A percentile compares a stretch with the other conserved stretches of the same genome.
Evolutionary conservation across 1,284 basidiomycete genomes (phyloP).

Genomic region (Malassezia equina): DNA sequence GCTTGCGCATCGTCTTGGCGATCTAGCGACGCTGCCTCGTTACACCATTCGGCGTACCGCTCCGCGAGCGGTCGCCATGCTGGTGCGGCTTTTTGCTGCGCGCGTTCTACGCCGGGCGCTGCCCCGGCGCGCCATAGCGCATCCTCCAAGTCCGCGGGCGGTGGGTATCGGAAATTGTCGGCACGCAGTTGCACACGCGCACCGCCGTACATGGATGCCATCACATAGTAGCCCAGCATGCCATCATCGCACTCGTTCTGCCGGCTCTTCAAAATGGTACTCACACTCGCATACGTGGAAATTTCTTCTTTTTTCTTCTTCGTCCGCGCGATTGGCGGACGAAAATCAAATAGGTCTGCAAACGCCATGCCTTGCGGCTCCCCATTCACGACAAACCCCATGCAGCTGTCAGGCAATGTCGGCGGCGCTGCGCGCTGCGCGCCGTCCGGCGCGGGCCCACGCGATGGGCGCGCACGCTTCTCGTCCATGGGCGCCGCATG

Average conservation of each 20-base stretch:
- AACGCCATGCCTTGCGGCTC: conserved; percentile 75
- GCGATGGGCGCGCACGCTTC: conserved; percentile 8
- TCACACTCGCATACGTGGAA: conserved; percentile 19
- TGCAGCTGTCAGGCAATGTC: conserved; percentile 61
- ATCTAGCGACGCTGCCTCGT: neutral
- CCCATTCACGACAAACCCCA: conserved; percentile 89
- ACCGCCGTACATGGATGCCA: conserved; percentile 83
- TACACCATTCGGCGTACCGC: neutral
- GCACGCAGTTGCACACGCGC: conserved; percentile 76
- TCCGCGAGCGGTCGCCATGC: conserved; percentile 8
- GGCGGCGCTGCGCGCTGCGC: conserved; percentile 58
- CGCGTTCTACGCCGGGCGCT: neutral
- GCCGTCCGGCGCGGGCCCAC: neutral
- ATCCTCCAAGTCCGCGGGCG: conserved; percentile 47
- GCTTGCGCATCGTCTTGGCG: neutral
- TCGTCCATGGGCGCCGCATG: neutral
- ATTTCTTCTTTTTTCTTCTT: conserved; percentile 20
- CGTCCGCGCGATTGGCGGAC: conserved; percentile 53
- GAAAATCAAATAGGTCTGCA: conserved; percentile 76
- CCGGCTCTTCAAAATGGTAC: conserved; percentile 29
- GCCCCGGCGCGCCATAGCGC: conserved; percentile 15
- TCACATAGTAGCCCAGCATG: conserved; percentile 85
- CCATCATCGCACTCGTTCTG: conserved; percentile 86
- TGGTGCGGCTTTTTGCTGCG: conserved; percentile 6
- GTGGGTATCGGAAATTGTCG: conserved; percentile 67